Conservation (phyloP, 2,329 filamentous ascomycete genomes). For the Daldinia sp. region DNA sequence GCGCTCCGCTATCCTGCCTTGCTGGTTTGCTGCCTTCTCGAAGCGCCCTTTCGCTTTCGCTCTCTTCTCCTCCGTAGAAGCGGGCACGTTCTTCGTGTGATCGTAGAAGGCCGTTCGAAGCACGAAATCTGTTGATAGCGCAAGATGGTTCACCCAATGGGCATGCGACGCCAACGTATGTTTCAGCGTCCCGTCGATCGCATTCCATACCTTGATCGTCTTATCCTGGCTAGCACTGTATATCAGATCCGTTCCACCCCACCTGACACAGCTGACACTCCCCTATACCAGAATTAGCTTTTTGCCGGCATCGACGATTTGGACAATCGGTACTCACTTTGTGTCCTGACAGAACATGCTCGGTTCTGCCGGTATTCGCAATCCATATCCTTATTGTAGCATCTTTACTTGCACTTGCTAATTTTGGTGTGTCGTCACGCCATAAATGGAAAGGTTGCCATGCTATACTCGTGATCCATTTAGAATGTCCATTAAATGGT, state of each 20-base stretch:
- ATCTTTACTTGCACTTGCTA: constrained; percentile 92
- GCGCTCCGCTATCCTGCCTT: constrained; percentile 80
- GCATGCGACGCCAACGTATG: constrained; percentile 84
- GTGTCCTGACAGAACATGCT: constrained; percentile 87
- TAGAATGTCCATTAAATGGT: constrained; percentile 82
- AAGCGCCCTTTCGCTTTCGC: constrained; percentile 83
- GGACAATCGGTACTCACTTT: constrained; percentile 50
- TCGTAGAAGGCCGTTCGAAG: constrained; percentile 88
- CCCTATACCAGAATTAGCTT: constrained; percentile 55
- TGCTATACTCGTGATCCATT: constrained; percentile 85
- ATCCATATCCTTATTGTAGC: constrained; percentile 88
- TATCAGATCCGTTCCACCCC: constrained; percentile 88
- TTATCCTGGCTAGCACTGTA: constrained; percentile 92
- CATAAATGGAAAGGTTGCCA: constrained; percentile 96
- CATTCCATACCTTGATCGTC: constrained; percentile 90
- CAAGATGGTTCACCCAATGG: constrained; percentile 95
- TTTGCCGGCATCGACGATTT: not conserved
- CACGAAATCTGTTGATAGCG: constrained; percentile 90
- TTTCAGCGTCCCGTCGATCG: constrained; percentile 77
- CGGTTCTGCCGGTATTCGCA: constrained; percentile 77
- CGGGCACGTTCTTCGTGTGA: constrained; percentile 74
- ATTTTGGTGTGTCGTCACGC: constrained; percentile 73
- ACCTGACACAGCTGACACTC: constrained; percentile 88
- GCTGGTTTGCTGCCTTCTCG: constrained; percentile 80
- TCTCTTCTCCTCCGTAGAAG: constrained; percentile 73